These are phyloP conservation scores for Pseudogymnoascus sp. DNA, from an alignment of 2,329 filamentous ascomycete species.

Conservation along the genomic window DNA sequence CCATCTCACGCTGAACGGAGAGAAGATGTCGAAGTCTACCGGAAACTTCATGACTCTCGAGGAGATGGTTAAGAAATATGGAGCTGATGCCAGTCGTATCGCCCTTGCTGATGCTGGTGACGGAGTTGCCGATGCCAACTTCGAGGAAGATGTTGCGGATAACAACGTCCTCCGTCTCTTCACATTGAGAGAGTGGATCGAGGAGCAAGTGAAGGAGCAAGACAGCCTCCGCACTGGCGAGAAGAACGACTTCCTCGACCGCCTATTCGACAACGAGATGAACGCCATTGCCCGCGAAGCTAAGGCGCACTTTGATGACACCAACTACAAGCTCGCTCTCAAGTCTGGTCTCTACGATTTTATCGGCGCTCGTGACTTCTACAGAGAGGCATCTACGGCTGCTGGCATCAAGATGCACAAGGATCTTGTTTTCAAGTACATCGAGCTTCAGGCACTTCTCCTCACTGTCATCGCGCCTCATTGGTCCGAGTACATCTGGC, in stretches of 20 bases:
- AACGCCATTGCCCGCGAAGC: constrained; percentile 75
- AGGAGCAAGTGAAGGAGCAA: constrained; percentile 70
- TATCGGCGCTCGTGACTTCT: constrained; percentile 78
- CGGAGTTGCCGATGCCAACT: constrained; percentile 91
- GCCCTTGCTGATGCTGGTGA: constrained; percentile 92
- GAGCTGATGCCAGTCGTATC: constrained; percentile 84
- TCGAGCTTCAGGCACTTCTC: constrained; percentile 78
- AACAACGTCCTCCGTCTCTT: constrained; percentile 81
- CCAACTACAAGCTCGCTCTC: constrained; percentile 78
- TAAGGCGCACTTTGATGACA: constrained; percentile 67
- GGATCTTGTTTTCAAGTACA: constrained; percentile 69
- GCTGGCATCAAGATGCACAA: constrained; percentile 81
- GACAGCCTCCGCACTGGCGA: constrained; percentile 66
- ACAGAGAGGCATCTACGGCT: constrained; percentile 72
- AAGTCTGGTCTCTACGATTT: constrained; percentile 87
- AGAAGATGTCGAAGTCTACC: constrained; percentile 98
- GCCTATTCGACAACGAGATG: constrained; percentile 88
- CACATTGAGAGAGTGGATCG: constrained; percentile 80
- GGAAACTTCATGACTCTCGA: constrained; percentile 93
- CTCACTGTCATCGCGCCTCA: constrained; percentile 82
- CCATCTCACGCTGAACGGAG: constrained; percentile 86
- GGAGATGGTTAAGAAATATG: constrained; percentile 83
- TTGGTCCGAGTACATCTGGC: constrained; percentile 91
- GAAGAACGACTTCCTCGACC: constrained; percentile 73
- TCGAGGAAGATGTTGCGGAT: constrained; percentile 91